phyloP scores from a whole-genome alignment of 768 basidiomycete genomes.

The Tephrocybe sp. region DNA sequence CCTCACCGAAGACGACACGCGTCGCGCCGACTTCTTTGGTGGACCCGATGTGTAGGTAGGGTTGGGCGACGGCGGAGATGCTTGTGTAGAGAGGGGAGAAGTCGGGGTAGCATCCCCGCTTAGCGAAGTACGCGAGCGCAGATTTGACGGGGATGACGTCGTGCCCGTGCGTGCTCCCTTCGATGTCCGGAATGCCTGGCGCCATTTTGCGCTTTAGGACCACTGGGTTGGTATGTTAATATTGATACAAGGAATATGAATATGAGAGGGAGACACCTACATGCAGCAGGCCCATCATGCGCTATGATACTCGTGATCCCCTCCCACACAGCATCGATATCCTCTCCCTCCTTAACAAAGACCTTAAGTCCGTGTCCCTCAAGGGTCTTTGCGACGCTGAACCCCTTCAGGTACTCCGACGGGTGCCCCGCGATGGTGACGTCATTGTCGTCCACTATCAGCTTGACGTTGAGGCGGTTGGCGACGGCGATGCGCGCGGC shows the following conservation, averaged over 20 bases:
- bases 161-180: slow-evolving; percentile 79
- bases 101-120: slow-evolving; percentile 50
- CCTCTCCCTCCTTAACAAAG: slow-evolving; percentile 69
- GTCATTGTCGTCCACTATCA: slow-evolving; percentile 88
- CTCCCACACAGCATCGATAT: slow-evolving; percentile 75
- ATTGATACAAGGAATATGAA: too few relatives aligned
- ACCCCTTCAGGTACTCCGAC: slow-evolving; percentile 82
- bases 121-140: slow-evolving; percentile 70
- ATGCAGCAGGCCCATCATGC: slow-evolving; percentile 75
- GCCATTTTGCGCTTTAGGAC: slow-evolving; percentile 70
- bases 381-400: slow-evolving; percentile 66
- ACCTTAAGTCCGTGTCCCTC: slow-evolving; percentile 83
- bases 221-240: too few relatives aligned
- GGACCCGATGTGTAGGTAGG: slow-evolving; percentile 67
- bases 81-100: slow-evolving; percentile 51
- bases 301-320: slow-evolving; percentile 54
- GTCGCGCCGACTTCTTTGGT: slow-evolving; percentile 77
- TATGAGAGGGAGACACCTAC: too few relatives aligned
- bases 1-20: slow-evolving; percentile 83
- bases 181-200: slow-evolving; percentile 67
- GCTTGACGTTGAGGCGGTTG: slow-evolving; percentile 77
- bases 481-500: slow-evolving; percentile 87
- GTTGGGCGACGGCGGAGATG: slow-evolving; percentile 56
- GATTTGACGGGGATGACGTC: slow-evolving; percentile 83
- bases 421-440: slow-evolving; percentile 93